Conservation (phyloP, 2,329 filamentous ascomycete genomes). For the Claviceps sp. region DNA sequence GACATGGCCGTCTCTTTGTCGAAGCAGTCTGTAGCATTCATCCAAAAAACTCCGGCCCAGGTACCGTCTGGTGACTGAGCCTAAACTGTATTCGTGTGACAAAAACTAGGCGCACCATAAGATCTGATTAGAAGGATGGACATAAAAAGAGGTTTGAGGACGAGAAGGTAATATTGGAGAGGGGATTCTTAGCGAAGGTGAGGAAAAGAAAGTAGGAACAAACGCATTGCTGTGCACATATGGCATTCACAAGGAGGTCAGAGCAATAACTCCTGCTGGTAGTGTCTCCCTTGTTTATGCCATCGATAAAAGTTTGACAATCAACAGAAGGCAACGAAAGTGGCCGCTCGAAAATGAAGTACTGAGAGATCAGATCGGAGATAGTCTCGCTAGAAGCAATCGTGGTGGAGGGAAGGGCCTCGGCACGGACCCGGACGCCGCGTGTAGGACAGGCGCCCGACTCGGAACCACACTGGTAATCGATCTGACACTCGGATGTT, state of each 20-base stretch:
- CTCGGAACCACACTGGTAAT: neutral
- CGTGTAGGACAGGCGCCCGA: neutral
- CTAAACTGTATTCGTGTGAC: neutral
- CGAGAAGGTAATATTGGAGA: neutral
- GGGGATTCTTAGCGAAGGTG: too few relatives aligned
- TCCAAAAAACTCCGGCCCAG: neutral
- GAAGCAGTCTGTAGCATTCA: conserved; percentile 1
- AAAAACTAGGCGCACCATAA: neutral
- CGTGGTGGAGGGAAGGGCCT: neutral
- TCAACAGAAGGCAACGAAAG: neutral
- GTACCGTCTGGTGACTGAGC: neutral
- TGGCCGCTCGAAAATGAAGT: neutral
- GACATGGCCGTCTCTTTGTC: neutral
- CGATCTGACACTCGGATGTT: neutral
- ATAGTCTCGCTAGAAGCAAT: neutral
- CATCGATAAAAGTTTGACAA: neutral
- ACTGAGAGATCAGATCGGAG: neutral
- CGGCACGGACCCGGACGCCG: neutral
- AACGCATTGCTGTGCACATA: neutral
- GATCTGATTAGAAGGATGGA: neutral
- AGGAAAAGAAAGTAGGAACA: neutral
- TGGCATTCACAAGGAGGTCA: neutral
- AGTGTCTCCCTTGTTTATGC: conserved; percentile 1
- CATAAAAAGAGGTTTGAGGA: neutral
- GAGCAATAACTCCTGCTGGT: neutral